Evolutionary conservation across 768 basidiomycete species (phyloP), one percentile per base, ranked within the genome.

Genomic region (Kondoa malvinella): DNA sequence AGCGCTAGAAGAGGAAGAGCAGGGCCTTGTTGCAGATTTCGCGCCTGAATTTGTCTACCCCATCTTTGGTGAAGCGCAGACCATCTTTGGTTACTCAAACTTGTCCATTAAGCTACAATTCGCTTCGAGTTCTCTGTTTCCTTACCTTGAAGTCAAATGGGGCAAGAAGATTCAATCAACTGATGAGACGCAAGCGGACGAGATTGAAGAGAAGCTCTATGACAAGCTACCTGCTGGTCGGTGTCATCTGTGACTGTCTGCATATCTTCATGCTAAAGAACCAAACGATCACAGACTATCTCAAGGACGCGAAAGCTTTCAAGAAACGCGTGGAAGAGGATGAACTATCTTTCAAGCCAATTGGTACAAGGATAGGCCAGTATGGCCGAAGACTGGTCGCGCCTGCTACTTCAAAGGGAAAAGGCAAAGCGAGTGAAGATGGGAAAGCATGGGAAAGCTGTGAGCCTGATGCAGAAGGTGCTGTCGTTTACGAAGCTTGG

Each of bases 41-140:
- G 82, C 87, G 69, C 94, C 94, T 1, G 79, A 81, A 2, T 99
- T 97, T 79, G 96, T 94, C 0, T 99, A 99, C 78, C 92, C 94
- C 3, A 92, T 99, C 74, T 96, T 85, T 75, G 94, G 94, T 65
- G 90, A 96, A 73, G 88, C 94, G 65, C 92, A 99, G 79, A 92
- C 86, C 79, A 86, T 97, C 67, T 96, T 94, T 76, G 94, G 94
- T 1, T 97, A 95, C 78, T 82, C 84, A 70, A 86, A 86, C 74
- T 81, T 99, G 34, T 76, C 82, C 30, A 86, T 97, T 72, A 84
- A 94, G 75, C 92, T 95, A 75, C 70, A 85, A 78, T 60, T 95
- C 77, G 82, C 94, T 1, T 95, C 92, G 0, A 92, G 92, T 1
- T 90, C 88, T 1, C 80, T 99, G 60, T 79, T 78, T 4, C 86